Evolutionary conservation across 2,329 filamentous ascomycete genomes (phyloP), one percentile per base, ranked within the genome.

Genomic region (Hymenoscyphus salicellus): DNA sequence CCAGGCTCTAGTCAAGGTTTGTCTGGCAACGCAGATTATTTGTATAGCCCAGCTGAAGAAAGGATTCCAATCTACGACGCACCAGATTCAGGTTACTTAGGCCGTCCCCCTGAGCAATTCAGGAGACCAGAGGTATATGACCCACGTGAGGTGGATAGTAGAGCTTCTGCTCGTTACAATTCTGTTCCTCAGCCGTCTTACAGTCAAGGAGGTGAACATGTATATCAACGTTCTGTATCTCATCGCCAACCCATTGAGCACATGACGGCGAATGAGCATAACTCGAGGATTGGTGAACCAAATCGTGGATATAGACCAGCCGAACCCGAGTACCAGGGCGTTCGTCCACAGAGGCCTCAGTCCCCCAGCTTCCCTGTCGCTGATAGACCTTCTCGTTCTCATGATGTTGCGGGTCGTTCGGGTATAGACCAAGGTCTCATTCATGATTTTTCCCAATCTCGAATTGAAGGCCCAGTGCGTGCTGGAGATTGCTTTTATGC

Each of bases 391-490:
- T 69, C 69, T 69, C 68, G 67, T 71, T 64, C 70, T 49, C 64
- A 68, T 70, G 65, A 68, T 64, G 62, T 63, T 60, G 64, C 62
- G 68, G 49, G 59, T 66, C 63, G 65, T 64, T 61, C 28, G 62
- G 63, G 65, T 60, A 57, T 63, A 65, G 70, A 74, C 65, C 68
- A 69, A 62, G 63, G 63, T 67, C 67, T 72, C 60, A 65, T 72
- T 71, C 66, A 73, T 63, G 68, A 64, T 68, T 71, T 72, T 65
- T 73, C 72, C 71, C 71, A 75, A 63, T 72, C 72, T 72, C 67
- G 67, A 55, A 65, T 71, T 70, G 69, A 71, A 62, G 60, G 65
- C 26, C 60, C 65, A 17, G 55, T 64, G 28, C 66, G 60, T 49
- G 55, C 67, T 65, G 69, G 65, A 63, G 61, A 70, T 72, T 64